Percentiles rank a stretch among this genome's conserved stretches.
Conservation (phyloP, 2,329 filamentous ascomycete species). For the Cadophora malorum region DNA sequence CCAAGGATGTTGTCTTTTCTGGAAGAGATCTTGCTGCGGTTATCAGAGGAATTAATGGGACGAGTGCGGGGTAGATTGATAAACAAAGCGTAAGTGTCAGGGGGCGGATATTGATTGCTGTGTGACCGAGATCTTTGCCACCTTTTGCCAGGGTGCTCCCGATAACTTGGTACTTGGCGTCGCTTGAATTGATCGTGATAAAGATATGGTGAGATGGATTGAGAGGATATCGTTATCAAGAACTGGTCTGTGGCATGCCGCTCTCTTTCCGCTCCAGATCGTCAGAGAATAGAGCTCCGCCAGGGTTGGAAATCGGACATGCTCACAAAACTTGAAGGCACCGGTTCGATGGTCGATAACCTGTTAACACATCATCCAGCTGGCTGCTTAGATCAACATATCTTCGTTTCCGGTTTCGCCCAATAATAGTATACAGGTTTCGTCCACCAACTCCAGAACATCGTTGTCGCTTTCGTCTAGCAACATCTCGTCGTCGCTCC, state of each 20-base stretch:
- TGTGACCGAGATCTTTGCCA: background rate
- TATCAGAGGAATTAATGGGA: background rate
- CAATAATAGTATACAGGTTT: background rate
- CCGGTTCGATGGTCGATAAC: no score
- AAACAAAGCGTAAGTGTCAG: background rate
- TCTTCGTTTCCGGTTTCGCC: background rate
- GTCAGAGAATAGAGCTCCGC: background rate
- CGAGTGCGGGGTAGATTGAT: conserved; percentile 11
- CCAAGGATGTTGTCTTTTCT: background rate
- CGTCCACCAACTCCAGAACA: background rate
- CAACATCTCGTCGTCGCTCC: background rate
- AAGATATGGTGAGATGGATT: background rate
- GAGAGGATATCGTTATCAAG: no score
- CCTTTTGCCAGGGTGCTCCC: background rate
- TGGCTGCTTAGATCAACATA: conserved; percentile 3
- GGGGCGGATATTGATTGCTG: background rate
- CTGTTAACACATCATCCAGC: background rate
- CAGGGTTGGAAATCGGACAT: no score
- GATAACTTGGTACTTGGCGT: background rate
- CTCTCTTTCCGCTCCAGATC: background rate
- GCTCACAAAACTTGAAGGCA: no score
- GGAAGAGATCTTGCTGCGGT: background rate
- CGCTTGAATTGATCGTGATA: background rate
- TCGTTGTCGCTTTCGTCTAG: background rate
- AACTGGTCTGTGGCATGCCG: no score